Evolutionary conservation across 371 early-diverging fungal genomes (phyloP).

Genomic region (Mucor lusitanicus): DNA sequence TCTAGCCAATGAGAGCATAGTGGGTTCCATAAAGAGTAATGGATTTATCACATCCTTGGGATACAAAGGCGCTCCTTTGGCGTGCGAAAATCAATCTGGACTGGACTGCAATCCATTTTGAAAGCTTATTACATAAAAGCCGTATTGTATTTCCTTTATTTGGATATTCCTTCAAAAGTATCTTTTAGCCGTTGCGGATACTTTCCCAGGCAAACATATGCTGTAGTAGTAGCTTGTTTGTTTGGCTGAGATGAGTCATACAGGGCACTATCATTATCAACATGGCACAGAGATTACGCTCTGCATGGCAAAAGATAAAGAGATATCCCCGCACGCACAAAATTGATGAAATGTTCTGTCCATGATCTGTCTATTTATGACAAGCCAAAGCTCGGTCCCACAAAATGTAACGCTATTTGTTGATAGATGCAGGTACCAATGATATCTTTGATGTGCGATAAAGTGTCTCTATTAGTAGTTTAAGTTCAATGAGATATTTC

Average conservation of each 20-base stretch:
- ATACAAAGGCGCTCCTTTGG: not conserved
- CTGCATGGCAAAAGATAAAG: too few species aligned
- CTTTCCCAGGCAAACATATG: not conserved
- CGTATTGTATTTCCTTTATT: constrained; percentile 2
- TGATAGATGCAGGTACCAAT: too few species aligned
- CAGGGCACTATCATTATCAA: not conserved
- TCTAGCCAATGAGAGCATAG: constrained; percentile 14
- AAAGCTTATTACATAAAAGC: constrained; percentile 14
- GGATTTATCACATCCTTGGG: constrained; percentile 6
- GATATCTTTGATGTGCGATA: too few species aligned
- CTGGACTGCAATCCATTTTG: not conserved
- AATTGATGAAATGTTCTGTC: too few species aligned
- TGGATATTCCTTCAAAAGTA: not conserved
- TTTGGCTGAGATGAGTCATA: not conserved
- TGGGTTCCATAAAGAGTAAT: constrained; percentile 6
- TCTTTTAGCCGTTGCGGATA: not conserved
- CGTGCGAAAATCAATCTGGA: constrained; percentile 9
- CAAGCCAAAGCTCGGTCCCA: too few species aligned
- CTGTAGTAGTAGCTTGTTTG: not conserved
- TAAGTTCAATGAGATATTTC: too few species aligned
- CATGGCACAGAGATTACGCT: too few species aligned
- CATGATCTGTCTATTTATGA: too few species aligned
- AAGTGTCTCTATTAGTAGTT: too few species aligned
- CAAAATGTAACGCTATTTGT: too few species aligned
- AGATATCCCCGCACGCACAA: too few species aligned